phyloP scores from a whole-genome alignment of 1,284 basidiomycete species.

The Cryptococcus wingfieldii region DNA sequence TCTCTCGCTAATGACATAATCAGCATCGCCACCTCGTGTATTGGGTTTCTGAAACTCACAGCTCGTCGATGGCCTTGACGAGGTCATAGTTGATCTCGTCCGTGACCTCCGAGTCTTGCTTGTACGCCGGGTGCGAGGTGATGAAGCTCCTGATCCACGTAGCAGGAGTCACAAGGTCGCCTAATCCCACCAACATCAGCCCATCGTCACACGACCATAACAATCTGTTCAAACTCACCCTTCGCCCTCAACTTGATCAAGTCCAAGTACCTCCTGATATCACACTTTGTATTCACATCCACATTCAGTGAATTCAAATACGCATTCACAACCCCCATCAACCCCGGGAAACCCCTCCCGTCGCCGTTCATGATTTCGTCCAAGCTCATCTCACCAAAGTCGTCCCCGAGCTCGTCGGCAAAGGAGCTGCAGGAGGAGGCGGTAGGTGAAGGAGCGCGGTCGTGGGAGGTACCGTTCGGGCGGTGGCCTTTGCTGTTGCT shows the following conservation, averaged over 20 bases:
- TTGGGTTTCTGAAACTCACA: slow-evolving; percentile 54
- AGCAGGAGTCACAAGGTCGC: slow-evolving; percentile 80
- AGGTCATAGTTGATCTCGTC: slow-evolving; percentile 94
- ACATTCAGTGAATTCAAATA: slow-evolving; percentile 88
- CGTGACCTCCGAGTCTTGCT: slow-evolving; percentile 81
- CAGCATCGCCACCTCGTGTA: slow-evolving; percentile 2
- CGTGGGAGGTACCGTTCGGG: slow-evolving; percentile 6
- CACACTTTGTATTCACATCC: slow-evolving; percentile 58
- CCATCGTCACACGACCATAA: not conserved
- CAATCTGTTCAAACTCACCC: slow-evolving; percentile 54
- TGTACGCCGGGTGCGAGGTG: slow-evolving; percentile 80
- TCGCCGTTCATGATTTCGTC: slow-evolving; percentile 90
- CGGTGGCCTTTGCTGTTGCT: slow-evolving; percentile 3
- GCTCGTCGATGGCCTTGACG: slow-evolving; percentile 81
- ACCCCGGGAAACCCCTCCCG: slow-evolving; percentile 70
- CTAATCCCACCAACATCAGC: slow-evolving; percentile 47
- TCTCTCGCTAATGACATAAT: slow-evolving; percentile 56
- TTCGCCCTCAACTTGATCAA: slow-evolving; percentile 73
- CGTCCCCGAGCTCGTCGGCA: slow-evolving; percentile 52
- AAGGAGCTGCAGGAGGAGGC: slow-evolving; percentile 49
- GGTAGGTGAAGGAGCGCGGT: slow-evolving; percentile 4
- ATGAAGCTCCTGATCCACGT: slow-evolving; percentile 93
- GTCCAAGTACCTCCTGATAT: slow-evolving; percentile 73
- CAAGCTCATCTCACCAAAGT: slow-evolving; percentile 88
- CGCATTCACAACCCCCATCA: slow-evolving; percentile 75